A percentile compares a stretch with the other conserved stretches of the same genome.
These are phyloP conservation scores for Sporothrix luriei DNA, from an alignment of 2,329 filamentous ascomycete species.

Conservation along the genomic window DNA sequence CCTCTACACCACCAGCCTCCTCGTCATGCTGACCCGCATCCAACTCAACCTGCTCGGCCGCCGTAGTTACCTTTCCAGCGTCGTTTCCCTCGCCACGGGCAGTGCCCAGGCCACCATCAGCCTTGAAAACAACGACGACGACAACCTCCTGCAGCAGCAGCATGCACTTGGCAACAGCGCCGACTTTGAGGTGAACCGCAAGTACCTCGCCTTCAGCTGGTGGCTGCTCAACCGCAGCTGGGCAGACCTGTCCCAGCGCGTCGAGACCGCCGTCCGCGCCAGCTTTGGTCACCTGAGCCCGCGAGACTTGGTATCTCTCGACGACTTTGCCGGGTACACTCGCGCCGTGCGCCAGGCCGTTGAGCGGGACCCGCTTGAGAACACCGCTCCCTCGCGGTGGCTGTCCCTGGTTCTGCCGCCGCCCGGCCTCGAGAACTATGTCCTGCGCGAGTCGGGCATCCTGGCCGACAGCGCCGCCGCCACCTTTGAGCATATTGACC, in stretches of 20 bases:
- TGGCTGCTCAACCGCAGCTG: conserved; percentile 93
- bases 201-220: conserved; percentile 96
- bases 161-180: conserved; percentile 72
- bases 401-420: conserved; percentile 81
- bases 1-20: conserved; percentile 84
- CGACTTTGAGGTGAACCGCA: conserved; percentile 93
- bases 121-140: conserved; percentile 91
- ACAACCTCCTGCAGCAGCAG: conserved; percentile 47
- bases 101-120: conserved; percentile 75
- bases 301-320: conserved; percentile 81
- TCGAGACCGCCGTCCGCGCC: conserved; percentile 82
- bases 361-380: conserved; percentile 54
- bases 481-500: conserved; percentile 39
- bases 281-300: conserved; percentile 89
- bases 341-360: conserved; percentile 81
- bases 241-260: conserved; percentile 76
- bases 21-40: conserved; percentile 89
- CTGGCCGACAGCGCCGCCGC: conserved; percentile 54
- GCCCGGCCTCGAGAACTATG: conserved; percentile 73
- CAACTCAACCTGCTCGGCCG: conserved; percentile 96
- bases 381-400: conserved; percentile 58
- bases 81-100: conserved; percentile 84
- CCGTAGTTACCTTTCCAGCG: conserved; percentile 92
- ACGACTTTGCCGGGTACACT: conserved; percentile 76
- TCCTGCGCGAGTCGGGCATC: conserved; percentile 85